phyloP scores from a whole-genome alignment of 306 rosid species.

The Prunus fruticosa region DNA sequence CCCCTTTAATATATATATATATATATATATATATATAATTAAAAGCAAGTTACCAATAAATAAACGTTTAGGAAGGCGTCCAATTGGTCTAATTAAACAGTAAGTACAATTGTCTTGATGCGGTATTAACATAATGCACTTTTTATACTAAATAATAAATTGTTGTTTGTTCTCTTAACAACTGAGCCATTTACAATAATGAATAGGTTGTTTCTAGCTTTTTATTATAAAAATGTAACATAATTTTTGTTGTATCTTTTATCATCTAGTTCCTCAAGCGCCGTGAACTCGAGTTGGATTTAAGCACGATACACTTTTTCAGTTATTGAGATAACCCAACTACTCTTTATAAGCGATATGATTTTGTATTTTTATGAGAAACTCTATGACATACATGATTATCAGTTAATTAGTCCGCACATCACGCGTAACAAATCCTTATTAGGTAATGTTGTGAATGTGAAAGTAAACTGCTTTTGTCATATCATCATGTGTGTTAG shows the following conservation, averaged over 20 bases:
- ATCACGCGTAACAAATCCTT: too few species aligned
- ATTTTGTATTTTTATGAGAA: too few species aligned
- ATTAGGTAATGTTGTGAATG: neutral
- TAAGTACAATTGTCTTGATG: conserved; percentile 18
- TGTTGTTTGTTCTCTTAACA: neutral
- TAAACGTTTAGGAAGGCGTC: neutral
- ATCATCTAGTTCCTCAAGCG: too few species aligned
- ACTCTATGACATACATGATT: too few species aligned
- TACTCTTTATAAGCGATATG: too few species aligned
- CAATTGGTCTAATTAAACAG: neutral
- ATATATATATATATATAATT: neutral
- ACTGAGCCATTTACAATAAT: neutral
- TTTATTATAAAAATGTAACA: too few species aligned
- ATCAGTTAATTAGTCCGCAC: too few species aligned
- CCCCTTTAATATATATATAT: neutral
- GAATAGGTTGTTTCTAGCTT: neutral
- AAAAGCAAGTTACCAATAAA: neutral
- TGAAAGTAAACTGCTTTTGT: neutral
- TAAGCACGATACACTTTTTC: neutral
- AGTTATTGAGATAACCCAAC: too few species aligned
- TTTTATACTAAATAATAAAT: neutral
- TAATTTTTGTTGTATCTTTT: too few species aligned
- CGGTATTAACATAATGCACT: neutral
- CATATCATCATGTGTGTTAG: neutral
- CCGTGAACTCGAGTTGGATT: neutral